Base-by-base conservation (phyloP, 1,139 yeast genomes). In the Spathaspora jeffriesii region DNA sequence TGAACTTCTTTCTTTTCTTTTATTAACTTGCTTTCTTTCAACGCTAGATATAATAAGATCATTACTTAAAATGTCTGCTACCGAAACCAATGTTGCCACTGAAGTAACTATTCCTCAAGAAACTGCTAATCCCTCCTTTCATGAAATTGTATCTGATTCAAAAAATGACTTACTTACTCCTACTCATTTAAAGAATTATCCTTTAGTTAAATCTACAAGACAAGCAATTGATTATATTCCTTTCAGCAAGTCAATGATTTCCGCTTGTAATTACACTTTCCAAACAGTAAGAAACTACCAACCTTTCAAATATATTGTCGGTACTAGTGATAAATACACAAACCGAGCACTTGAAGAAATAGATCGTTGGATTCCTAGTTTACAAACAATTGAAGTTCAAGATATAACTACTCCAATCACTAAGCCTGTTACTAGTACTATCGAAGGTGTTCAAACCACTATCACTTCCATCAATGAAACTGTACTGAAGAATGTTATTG, bases 391-490 rank as follows among this genome's bases (percentile, higher is more conserved):
- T 38, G 71, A 73, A 52, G 63, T 67, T 50, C 60, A 65, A 36
- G 76, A 76, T 50, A 56, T 77, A 25, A 69, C 75, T 38, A 65
- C 70, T 44, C 76, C 81, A 1, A 65, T 78, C 44, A 64, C 75
- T 3, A 62, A 67, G 45, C 84, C 85, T 3, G 52, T 73, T 7
- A 54, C 65, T 36, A 65, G 66, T 22, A 61, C 70, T 14, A 60
- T 71, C 15, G 58, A 61, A 27, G 53, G 71, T 18, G 61, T 69
- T 17, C 76, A 71, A 48, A 59, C 47, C 21, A 45, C 56, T 8
- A 52, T 65, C 11, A 58, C 54, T 27, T 54, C 61, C n/a, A 61
- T 67, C 13, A 62, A 63, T 37, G 53, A 50, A 11, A 47, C 56
- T 15, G 53, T 64, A 3, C 50, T 48, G 23, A 49, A 55, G 39